Conservation (phyloP, 164 flowering plant genomes). For the Berberis thunbergii region DNA sequence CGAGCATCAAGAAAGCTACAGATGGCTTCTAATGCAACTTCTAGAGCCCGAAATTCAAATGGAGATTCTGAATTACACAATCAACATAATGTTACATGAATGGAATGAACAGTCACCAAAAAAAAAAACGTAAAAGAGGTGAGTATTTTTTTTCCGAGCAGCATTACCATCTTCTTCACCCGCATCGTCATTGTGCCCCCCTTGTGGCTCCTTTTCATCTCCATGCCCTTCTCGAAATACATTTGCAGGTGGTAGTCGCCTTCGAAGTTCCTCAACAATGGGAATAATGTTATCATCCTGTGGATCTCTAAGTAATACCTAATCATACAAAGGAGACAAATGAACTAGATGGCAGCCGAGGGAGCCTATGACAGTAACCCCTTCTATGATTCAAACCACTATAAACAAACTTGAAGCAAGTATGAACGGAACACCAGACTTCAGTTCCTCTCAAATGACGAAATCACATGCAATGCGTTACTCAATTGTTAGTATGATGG, state of each 20-base stretch:
- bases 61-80: slow-evolving; percentile 63
- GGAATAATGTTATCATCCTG: slow-evolving; percentile 75
- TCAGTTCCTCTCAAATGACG: too few relatives aligned
- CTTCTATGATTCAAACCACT: too few relatives aligned
- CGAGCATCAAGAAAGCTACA: slow-evolving; percentile 93
- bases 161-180: slow-evolving; percentile 64
- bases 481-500: too few relatives aligned
- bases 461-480: too few relatives aligned
- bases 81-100: slow-evolving; percentile 2
- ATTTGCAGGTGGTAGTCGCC: slow-evolving; percentile 51
- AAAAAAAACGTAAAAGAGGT: background rate
- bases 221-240: slow-evolving; percentile 24
- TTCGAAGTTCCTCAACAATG: slow-evolving; percentile 78
- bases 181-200: slow-evolving; percentile 51
- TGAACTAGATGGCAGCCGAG: background rate
- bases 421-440: too few relatives aligned
- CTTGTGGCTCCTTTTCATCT: slow-evolving; percentile 39
- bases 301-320: slow-evolving; percentile 95
- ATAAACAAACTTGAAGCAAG: too few relatives aligned
- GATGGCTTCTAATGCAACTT: slow-evolving; percentile 89
- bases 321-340: slow-evolving; percentile 5
- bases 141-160: background rate
- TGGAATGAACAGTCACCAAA: background rate
- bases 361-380: too few relatives aligned
- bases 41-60: slow-evolving; percentile 91